Evolutionary conservation across 1,139 yeast species (phyloP), one percentile per base, ranked within the genome.

Genomic region (Neolecta irregularis): DNA sequence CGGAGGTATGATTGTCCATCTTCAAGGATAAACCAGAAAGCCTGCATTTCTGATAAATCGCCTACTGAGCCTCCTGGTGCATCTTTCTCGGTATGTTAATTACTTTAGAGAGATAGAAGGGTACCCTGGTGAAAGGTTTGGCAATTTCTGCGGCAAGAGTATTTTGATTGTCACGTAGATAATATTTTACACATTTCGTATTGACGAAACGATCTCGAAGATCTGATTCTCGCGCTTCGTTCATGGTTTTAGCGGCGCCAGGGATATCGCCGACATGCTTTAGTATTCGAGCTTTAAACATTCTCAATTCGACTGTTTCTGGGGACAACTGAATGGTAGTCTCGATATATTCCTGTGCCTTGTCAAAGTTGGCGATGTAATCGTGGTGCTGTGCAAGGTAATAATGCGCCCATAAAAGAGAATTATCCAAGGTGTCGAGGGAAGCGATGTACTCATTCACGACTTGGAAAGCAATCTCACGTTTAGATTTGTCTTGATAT

Each of bases 151-250:
- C 67, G 2, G 94, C 96, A 44, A 75, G 71, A 24, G 78, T 78
- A 17, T 80, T 65, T 41, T 69, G 58, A 49, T 79, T 70, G n/a
- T 92, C 88, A 48, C 96, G 68, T 41, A 88, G 58, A 40, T 67
- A 70, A 51, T 88, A 88, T 53, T 83, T 81, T 35, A 80, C 79
- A 7, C 93, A 65, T 53, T 83, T 85, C 40, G 93, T 72, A 56
- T 88, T 91, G 51, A 88, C 70, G 52, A 80, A 88, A 46, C 98
- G 65, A 55, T 88, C 99, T 54, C 81, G 93, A 41, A 78, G 64
- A 51, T 91, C 95, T 40, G 78, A 58, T 39, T 63, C 55, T 46
- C 95, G 69, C 2, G 92, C 95, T 38, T 64, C 65, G 43, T 75
- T 68, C 69, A 83, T 70, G 23, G 64, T 53, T 8, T 65, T 65